These are phyloP conservation scores for Marasmius oreades DNA, from an alignment of 1,284 basidiomycete genomes.

Conservation along the genomic window DNA sequence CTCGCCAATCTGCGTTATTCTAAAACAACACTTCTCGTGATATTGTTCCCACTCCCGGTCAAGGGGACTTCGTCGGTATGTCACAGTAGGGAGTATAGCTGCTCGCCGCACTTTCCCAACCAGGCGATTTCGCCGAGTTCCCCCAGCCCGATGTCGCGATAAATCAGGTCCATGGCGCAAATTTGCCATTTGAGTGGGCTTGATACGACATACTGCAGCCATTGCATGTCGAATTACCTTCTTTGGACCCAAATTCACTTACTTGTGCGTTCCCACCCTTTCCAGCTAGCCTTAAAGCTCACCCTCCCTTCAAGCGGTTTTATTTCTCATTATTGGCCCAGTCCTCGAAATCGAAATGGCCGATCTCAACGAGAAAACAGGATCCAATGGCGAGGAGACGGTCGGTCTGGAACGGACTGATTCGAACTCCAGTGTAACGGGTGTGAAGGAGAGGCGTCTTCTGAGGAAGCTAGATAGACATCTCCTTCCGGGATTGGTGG, in stretches of 20 bases:
- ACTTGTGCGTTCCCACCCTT: background rate
- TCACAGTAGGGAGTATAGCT: too few species aligned
- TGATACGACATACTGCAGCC: background rate
- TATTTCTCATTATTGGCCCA: background rate
- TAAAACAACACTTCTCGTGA: too few species aligned
- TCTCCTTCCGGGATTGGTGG: conserved; percentile 1
- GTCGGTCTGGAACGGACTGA: background rate
- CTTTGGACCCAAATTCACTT: background rate
- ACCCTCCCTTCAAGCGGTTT: background rate
- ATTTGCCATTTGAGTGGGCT: background rate
- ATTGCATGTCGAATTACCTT: background rate
- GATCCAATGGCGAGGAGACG: background rate
- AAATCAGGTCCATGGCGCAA: background rate
- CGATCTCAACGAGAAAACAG: background rate
- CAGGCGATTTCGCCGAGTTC: background rate
- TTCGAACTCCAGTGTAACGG: background rate
- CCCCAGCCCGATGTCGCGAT: conserved; percentile 1
- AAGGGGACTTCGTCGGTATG: too few species aligned
- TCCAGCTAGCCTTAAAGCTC: background rate
- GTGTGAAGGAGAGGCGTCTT: background rate
- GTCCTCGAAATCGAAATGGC: background rate
- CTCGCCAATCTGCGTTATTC: too few species aligned
- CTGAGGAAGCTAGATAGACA: conserved; percentile 3
- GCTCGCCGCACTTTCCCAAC: too few species aligned
- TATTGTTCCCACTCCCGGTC: too few species aligned